Base-by-base conservation (phyloP, 225 moss, liverwort and hornwort genomes). In the Ulota crispa region DNA sequence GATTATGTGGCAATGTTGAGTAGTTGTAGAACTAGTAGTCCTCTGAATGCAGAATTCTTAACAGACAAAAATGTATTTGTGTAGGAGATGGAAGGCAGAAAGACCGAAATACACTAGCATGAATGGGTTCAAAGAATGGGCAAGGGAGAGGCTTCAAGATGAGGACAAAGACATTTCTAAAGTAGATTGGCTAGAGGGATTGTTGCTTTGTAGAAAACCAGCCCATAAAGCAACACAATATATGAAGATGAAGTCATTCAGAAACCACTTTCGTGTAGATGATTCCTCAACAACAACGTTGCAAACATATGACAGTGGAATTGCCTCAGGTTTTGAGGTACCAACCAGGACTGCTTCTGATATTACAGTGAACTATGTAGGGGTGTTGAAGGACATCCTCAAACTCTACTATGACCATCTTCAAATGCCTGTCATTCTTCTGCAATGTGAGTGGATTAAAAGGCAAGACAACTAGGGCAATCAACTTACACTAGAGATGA, bases 41-140 rank as follows among this genome's bases (percentile, higher is more conserved):
- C 42, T 12, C 3, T 0, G 0, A 11, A 0, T 42, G 2, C 2
- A 2, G 2, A 12, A 0, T 42, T 11, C 3, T 42, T 11, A 42
- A 37, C 3, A 3, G 0, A 12, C 3, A 7, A 0, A 11, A 0
- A 42, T 42, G 42, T 12, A 42, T 42, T 42, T 0, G 2, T 12
- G 11, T 3, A 42, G 3, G 42, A 12, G 11, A 11, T 42, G 12
- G 12, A 42, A 12, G 42, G 42, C 0, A 3, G 3, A 42, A 3
- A 42, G 3, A 42, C 12, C 2, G 2, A 3, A 3, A 12, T 11
- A 12, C 42, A 12, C 42, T 3, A 12, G 3, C 10, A 12, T 42
- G 0, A 12, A 0, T 42, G 42, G 3, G 3, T 42, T 42, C 3
- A 3, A 12, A 42, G 11, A 42, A 12, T 42, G 10, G 12, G 42